These are phyloP conservation scores for Cocos nucifera DNA, from an alignment of 176 grass and related monocot genomes.

Conservation along the genomic window DNA sequence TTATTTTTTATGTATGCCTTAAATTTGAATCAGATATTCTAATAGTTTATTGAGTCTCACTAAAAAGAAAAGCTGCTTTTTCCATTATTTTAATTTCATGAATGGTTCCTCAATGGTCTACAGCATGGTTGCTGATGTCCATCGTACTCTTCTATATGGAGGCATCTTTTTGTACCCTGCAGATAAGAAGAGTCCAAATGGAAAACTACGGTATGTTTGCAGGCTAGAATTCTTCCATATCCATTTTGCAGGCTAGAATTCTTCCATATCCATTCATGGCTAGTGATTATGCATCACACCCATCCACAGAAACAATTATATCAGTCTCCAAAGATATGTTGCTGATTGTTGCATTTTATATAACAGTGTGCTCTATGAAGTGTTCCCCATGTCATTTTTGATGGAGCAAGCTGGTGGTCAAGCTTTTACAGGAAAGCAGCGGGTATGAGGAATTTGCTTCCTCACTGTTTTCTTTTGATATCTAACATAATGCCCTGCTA, in stretches of 20 bases:
- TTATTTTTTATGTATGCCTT: no score
- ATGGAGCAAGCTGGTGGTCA: conserved; percentile 96
- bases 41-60: no score
- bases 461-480: not conserved
- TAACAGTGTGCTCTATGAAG: conserved; percentile 91
- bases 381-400: conserved; percentile 97
- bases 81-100: no score
- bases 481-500: not conserved
- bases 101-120: conserved; percentile 6
- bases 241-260: not conserved
- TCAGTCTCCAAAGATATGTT: no score
- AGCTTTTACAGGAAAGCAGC: conserved; percentile 80
- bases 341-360: conserved; percentile 1
- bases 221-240: not conserved
- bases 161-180: conserved; percentile 95
- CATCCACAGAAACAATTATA: no score
- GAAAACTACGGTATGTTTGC: conserved; percentile 67
- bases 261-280: not conserved
- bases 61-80: no score
- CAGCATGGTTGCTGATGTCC: conserved; percentile 99
- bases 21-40: no score
- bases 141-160: conserved; percentile 90
- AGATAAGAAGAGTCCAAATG: conserved; percentile 79
- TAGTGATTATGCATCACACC: no score
- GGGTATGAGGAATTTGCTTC: conserved; percentile 29